A percentile compares a stretch with the other conserved stretches of the same genome.
phyloP scores from a whole-genome alignment of 164 flowering plant species.

The Magnolia changhungtana region DNA sequence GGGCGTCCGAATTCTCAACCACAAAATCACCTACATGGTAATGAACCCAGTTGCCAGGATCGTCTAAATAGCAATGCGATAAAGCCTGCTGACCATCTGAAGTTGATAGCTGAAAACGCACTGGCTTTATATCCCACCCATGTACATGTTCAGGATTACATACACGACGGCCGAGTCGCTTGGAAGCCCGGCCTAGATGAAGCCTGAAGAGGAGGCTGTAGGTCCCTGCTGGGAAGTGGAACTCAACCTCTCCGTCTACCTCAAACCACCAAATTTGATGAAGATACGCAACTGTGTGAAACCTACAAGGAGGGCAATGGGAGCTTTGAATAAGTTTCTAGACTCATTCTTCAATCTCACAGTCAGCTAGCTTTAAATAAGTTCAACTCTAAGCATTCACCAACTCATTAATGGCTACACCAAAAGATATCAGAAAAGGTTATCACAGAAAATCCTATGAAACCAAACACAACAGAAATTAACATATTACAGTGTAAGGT shows the following conservation, averaged over 20 bases:
- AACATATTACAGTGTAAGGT: neutral
- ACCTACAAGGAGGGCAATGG: constrained; percentile 30
- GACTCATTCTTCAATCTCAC: neutral
- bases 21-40: constrained; percentile 73
- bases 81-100: constrained; percentile 56
- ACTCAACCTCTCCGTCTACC: constrained; percentile 68
- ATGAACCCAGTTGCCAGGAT: constrained; percentile 60
- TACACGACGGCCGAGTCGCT: constrained; percentile 57
- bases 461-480: neutral
- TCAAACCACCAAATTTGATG: constrained; percentile 91
- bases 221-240: constrained; percentile 63
- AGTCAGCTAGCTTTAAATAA: neutral
- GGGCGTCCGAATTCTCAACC: constrained; percentile 32
- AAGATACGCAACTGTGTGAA: constrained; percentile 71
- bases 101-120: constrained; percentile 53
- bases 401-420: too few species aligned
- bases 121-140: constrained; percentile 87
- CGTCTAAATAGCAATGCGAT: constrained; percentile 40
- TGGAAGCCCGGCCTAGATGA: constrained; percentile 58
- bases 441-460: neutral
- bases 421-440: neutral
- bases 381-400: too few species aligned
- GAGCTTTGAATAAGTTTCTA: neutral
- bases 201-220: constrained; percentile 68
- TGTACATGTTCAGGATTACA: constrained; percentile 61